Evolutionary conservation across 306 rosid species (phyloP).

Genomic region (Corylus americana): DNA sequence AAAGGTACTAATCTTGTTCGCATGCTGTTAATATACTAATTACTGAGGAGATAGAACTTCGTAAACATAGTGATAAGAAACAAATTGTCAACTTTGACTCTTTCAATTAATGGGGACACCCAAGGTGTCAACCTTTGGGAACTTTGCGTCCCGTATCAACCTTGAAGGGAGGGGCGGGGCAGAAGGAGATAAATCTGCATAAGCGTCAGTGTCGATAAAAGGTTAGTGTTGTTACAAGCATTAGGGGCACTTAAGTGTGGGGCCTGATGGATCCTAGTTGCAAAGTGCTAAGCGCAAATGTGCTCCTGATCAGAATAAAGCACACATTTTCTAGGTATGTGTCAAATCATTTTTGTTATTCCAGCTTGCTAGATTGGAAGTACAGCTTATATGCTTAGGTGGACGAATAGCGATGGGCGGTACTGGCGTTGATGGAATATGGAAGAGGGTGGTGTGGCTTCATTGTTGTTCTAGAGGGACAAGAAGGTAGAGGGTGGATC

Average conservation of each 20-base stretch:
- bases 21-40: not conserved
- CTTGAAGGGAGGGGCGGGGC: not conserved
- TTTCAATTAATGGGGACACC: not conserved
- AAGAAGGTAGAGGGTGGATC: no score
- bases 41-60: not conserved
- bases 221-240: not conserved
- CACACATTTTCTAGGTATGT: not conserved
- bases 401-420: no score
- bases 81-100: not conserved
- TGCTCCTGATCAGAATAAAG: not conserved
- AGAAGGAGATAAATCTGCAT: not conserved
- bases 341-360: not conserved
- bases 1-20: not conserved
- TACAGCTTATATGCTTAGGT: not conserved
- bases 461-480: no score
- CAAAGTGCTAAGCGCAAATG: not conserved
- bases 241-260: not conserved
- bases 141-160: not conserved
- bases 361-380: not conserved
- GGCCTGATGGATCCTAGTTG: not conserved
- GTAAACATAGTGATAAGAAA: not conserved
- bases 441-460: no score
- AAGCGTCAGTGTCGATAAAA: no score
- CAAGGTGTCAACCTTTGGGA: not conserved
- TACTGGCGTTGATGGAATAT: no score